phyloP scores from a whole-genome alignment of 129 eudicot species.

The Flaveria sonorensis region DNA sequence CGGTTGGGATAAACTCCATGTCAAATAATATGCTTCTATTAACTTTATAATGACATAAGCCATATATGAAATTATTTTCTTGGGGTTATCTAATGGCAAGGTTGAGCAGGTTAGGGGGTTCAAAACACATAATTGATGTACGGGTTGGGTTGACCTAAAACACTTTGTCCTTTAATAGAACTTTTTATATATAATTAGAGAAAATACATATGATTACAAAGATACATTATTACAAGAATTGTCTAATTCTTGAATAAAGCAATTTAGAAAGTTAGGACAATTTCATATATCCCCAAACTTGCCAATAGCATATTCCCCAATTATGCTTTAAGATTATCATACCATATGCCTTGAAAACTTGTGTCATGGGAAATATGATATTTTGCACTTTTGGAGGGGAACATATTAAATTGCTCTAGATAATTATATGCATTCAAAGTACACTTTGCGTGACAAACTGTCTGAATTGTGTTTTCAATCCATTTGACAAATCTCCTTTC shows the following conservation, averaged over 20 bases:
- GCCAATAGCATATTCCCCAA: not conserved
- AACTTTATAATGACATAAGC: not conserved
- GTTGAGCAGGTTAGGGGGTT: not conserved
- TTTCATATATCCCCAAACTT: constrained; percentile 1
- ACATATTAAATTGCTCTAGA: not conserved
- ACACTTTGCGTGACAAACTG: not conserved
- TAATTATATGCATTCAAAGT: not conserved
- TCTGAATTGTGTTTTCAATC: not conserved
- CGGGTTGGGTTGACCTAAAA: not conserved
- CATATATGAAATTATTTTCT: not conserved
- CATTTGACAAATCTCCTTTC: constrained; percentile 11
- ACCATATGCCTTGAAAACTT: not conserved
- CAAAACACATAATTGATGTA: not conserved
- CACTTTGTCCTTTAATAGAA: not conserved
- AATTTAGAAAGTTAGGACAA: not conserved
- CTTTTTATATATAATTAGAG: not conserved
- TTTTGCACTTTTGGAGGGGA: not conserved
- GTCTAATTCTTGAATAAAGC: not conserved
- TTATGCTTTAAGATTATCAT: not conserved
- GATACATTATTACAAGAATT: not conserved
- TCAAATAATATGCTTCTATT: not conserved
- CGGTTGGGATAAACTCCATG: not conserved
- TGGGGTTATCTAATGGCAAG: not conserved
- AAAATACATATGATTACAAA: not conserved
- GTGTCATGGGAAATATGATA: not conserved